Evolutionary conservation across 345 rosid genomes (phyloP).

Genomic region (Hibiscus trionum): DNA sequence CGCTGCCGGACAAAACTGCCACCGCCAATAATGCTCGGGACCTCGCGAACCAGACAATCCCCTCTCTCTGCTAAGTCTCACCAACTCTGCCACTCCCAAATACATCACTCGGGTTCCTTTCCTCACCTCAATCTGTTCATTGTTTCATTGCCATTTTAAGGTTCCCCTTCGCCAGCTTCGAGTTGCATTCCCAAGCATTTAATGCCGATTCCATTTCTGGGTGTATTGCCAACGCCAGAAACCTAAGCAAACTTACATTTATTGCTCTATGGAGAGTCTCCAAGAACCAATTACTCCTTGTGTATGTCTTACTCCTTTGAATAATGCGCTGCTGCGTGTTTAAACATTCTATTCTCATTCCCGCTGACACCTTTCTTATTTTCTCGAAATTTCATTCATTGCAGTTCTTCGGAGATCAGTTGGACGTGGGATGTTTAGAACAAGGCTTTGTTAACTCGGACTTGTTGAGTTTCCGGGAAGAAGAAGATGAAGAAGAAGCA

Average conservation of each 20-base stretch:
- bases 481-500: too few relatives aligned
- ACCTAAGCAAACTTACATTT: background rate
- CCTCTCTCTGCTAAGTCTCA: background rate
- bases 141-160: background rate
- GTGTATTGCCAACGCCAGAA: background rate
- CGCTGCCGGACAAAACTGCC: too few relatives aligned
- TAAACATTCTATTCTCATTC: background rate
- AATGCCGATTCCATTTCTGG: background rate
- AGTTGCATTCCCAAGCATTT: background rate
- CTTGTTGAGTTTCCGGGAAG: background rate
- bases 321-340: background rate
- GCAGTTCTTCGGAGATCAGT: too few relatives aligned
- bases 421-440: conserved; percentile 33
- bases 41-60: too few relatives aligned
- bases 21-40: too few relatives aligned
- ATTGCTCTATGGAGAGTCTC: too few relatives aligned
- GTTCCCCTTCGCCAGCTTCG: background rate
- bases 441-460: conserved; percentile 27
- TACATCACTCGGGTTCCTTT: background rate
- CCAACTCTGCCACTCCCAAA: background rate
- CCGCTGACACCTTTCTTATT: background rate
- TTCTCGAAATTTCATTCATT: too few relatives aligned
- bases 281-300: too few relatives aligned
- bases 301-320: too few relatives aligned
- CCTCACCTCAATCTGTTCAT: background rate